Percentiles rank a stretch among this genome's conserved stretches.
phyloP scores from a whole-genome alignment of 495 filamentous ascomycete species.

The Penicillium steckii region DNA sequence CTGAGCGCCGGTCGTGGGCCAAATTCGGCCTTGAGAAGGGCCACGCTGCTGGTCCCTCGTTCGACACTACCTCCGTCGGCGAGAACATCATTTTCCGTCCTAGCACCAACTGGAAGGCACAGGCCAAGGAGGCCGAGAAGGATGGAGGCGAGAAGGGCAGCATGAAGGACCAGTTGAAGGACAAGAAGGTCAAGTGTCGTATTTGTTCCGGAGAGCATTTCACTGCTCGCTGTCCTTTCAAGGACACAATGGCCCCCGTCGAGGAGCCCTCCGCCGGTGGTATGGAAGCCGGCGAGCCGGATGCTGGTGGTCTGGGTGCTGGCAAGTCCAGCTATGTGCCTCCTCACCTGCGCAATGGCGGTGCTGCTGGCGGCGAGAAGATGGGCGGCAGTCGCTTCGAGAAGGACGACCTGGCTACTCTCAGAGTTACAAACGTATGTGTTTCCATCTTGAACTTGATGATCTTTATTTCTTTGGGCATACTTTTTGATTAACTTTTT shows the following conservation, averaged over 20 bases:
- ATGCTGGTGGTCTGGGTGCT: conserved; percentile 59
- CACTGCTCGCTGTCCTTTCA: conserved; percentile 89
- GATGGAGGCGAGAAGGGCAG: conserved; percentile 64
- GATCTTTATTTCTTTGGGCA: neutral
- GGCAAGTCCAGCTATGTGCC: conserved; percentile 84
- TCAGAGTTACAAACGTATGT: conserved; percentile 95
- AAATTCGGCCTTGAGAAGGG: conserved; percentile 90
- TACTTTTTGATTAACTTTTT: conserved; percentile 9
- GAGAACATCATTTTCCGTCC: conserved; percentile 98
- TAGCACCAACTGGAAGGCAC: conserved; percentile 84
- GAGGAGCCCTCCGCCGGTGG: conserved; percentile 62
- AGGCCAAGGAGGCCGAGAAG: conserved; percentile 80
- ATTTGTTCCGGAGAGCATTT: conserved; percentile 99
- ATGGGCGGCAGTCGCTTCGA: conserved; percentile 94
- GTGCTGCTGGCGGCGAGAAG: conserved; percentile 67
- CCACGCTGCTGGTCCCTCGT: conserved; percentile 62
- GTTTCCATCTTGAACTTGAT: conserved; percentile 1
- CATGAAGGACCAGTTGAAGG: conserved; percentile 90
- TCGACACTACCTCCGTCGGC: conserved; percentile 88
- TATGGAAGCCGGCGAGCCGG: conserved; percentile 48
- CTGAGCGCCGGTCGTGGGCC: conserved; percentile 83
- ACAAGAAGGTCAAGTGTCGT: conserved; percentile 99
- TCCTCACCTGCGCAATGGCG: conserved; percentile 76
- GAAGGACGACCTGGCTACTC: conserved; percentile 91
- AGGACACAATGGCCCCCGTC: conserved; percentile 76